phyloP scores from a whole-genome alignment of 2,329 filamentous ascomycete species.

The Torrubiellomyces zombiae region DNA sequence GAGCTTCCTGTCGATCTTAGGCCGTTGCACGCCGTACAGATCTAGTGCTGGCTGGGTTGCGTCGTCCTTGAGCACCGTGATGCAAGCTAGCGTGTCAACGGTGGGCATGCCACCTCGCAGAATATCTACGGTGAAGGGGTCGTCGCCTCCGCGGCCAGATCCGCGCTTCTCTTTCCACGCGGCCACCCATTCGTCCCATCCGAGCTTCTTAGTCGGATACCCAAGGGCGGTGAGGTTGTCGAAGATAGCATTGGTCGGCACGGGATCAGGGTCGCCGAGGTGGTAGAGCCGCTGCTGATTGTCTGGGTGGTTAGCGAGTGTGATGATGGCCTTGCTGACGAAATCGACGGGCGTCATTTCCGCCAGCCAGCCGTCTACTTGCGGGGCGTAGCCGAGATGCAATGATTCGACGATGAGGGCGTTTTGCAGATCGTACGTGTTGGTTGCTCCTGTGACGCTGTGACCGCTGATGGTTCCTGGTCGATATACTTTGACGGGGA shows the following conservation, averaged over 20 bases:
- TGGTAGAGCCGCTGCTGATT: slow-evolving; percentile 53
- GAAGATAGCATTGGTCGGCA: slow-evolving; percentile 51
- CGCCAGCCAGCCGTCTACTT: slow-evolving; percentile 58
- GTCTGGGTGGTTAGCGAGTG: slow-evolving; percentile 47
- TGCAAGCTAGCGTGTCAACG: slow-evolving; percentile 51
- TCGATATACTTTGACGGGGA: slow-evolving; percentile 56
- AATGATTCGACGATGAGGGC: slow-evolving; percentile 64
- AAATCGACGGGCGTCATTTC: slow-evolving; percentile 81
- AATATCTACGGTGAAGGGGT: slow-evolving; percentile 62
- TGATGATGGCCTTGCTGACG: slow-evolving; percentile 56
- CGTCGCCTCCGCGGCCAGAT: slow-evolving; percentile 45
- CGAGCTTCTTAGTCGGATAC: slow-evolving; percentile 48
- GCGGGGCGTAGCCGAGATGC: slow-evolving; percentile 51
- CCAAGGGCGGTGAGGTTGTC: slow-evolving; percentile 47
- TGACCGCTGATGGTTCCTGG: slow-evolving; percentile 67
- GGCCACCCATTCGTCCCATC: slow-evolving; percentile 58
- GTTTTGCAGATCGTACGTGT: slow-evolving; percentile 62
- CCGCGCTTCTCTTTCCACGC: slow-evolving; percentile 59
- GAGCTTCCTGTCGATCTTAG: slow-evolving; percentile 52
- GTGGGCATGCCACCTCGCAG: slow-evolving; percentile 68
- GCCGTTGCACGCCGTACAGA: slow-evolving; percentile 38
- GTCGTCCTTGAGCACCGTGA: slow-evolving; percentile 58
- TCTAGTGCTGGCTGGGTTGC: slow-evolving; percentile 44
- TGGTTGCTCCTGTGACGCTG: slow-evolving; percentile 56
- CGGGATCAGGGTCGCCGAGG: slow-evolving; percentile 54